Base-by-base conservation (phyloP, 768 basidiomycete genomes). In the Royoungia palumana region DNA sequence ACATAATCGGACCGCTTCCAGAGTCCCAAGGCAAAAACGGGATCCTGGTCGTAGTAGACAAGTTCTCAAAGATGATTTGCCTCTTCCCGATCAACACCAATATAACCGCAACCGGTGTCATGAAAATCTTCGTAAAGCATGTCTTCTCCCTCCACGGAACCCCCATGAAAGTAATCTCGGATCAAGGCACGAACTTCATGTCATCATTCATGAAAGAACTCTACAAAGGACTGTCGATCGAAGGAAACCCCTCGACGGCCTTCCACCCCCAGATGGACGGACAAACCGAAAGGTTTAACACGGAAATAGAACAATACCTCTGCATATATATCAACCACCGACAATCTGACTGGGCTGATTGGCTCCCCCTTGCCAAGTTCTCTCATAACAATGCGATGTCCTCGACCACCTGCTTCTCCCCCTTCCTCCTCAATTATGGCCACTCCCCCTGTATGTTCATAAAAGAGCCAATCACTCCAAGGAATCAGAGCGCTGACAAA, bases 221-320 rank as follows among this genome's bases (percentile, higher is more conserved):
- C 8, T 25, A 25, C 24, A n/a, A n/a, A n/a, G n/a, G n/a, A n/a
- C n/a, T n/a, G n/a, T n/a, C n/a, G n/a, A n/a, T n/a, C n/a, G n/a
- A 8, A 25, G 46, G 44, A 5, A 65, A 64, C 22, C 50, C 68
- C 0, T 69, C 65, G 2, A 76, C 74, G 0, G 73, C 73, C 0
- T 76, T 68, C 48, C 76, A 76, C 45, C 76, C 77, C 0, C 68
- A 54, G 27, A 42, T 17, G 2, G n/a, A 42, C 21, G 41, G 41
- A 3, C 30, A 42, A 13, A 42, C 27, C 1, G 20, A 32, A n/a
- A 5, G 11, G 5, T 17, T 17, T 2, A 36, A 36, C 11, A 6
- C n/a, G 19, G 9, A 5, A 2, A 1, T 36, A 9, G 24, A 42
- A 32, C 28, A 30, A 19, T 42, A 42, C 19, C 41, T 42, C 5